Evolutionary conservation across 2,329 filamentous ascomycete species (phyloP), one percentile per base, ranked within the genome.

Genomic region (Coniochaeta sp.): DNA sequence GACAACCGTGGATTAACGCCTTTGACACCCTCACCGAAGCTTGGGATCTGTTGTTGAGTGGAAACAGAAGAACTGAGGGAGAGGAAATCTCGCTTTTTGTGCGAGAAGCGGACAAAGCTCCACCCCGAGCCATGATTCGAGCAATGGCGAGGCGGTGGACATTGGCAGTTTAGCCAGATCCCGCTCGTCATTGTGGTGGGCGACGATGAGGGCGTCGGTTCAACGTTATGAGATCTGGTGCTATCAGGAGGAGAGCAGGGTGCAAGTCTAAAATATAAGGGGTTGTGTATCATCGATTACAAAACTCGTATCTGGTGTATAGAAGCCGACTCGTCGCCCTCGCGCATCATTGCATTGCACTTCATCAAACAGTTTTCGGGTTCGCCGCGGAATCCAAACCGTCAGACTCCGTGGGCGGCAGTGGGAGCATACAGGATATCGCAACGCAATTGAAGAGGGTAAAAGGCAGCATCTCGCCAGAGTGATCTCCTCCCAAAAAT

Each of bases 221-320:
- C 9, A 38, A 38, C n/a, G 10, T 14, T 4, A 16, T 8, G 36
- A 38, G 10, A 16, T 16, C 38, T n/a, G 5, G 38, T 40, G 9
- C 34, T 40, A 19, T 19, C 38, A 40, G n/a, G 38, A n/a, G 10
- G 9, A 17, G 16, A 17, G 38, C 32, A 6, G 32, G 12, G 12
- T 34, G 16, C 17, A 40, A 5, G 10, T 40, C 16, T 40, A 5
- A n/a, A 40, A 40, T 36, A 7, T 36, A 17, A 6, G 9, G 16
- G 38, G 38, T n/a, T n/a, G 17, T 40, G 16, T 8, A 32, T 58
- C 57, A 52, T 58, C 47, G n/a, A 52, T 52, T 58, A 58, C 57
- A 58, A 58, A 32, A 36, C 57, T 58, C 42, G 32, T 58, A 58
- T 58, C 57, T 52, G 17, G 54, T 28, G 54, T 44, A 19, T n/a